These are phyloP conservation scores for Oryza glaberrima DNA, from an alignment of 176 grass and related monocot species.

Conservation along the genomic window DNA sequence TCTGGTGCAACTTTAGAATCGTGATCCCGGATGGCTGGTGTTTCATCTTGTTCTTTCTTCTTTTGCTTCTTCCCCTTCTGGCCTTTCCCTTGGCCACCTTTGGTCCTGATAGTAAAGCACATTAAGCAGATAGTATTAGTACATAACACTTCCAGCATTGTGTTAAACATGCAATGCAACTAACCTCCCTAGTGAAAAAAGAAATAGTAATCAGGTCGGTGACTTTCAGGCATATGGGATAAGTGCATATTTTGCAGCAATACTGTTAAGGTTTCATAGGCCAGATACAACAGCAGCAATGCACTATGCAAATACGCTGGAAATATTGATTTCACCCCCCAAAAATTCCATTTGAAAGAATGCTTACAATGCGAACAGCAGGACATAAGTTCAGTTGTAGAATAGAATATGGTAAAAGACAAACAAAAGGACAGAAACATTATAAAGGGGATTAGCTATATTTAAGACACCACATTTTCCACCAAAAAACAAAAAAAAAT, in stretches of 20 bases:
- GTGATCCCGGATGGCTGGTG: slow-evolving; percentile 6
- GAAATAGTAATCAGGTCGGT: not conserved
- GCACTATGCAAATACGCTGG: not conserved
- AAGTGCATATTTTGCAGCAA: not conserved
- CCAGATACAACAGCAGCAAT: too few species aligned
- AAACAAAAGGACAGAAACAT: not conserved
- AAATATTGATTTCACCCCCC: too few species aligned
- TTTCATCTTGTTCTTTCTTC: slow-evolving; percentile 47
- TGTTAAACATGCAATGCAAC: not conserved
- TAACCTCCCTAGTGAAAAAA: not conserved
- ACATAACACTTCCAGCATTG: not conserved
- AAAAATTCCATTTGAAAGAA: too few species aligned
- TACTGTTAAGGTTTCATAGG: not conserved
- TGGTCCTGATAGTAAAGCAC: slow-evolving; percentile 27
- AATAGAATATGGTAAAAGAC: slow-evolving; percentile 14
- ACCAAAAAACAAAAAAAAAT: too few species aligned
- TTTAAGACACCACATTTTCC: too few species aligned
- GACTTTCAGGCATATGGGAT: not conserved
- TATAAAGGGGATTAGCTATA: too few species aligned
- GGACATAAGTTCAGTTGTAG: not conserved
- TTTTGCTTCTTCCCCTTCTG: slow-evolving; percentile 58
- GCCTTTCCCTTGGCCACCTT: slow-evolving; percentile 46
- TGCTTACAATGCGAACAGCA: not conserved
- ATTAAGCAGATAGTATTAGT: not conserved
- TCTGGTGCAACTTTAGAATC: slow-evolving; percentile 35